Conservation (phyloP, 2,329 filamentous ascomycete genomes). For the Aspergillus phoenicis region DNA sequence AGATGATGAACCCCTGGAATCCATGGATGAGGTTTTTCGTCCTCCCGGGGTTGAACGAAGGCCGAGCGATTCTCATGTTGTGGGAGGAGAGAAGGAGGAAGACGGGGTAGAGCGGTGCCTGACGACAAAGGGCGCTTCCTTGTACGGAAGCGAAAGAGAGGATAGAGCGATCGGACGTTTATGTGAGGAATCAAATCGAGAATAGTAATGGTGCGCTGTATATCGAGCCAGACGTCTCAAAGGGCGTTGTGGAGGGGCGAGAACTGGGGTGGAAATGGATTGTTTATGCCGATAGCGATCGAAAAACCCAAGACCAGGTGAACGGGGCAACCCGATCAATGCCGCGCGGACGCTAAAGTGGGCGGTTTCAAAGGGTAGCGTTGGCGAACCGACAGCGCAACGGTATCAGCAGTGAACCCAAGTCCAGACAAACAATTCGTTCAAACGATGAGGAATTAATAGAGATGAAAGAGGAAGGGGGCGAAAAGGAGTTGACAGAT, state of each 20-base stretch:
- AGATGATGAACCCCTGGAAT: slow-evolving; percentile 58
- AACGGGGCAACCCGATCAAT: slow-evolving; percentile 30
- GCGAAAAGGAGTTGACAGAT: neutral
- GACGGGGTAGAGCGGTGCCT: slow-evolving; percentile 21
- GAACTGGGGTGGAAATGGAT: slow-evolving; percentile 16
- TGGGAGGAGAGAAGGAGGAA: slow-evolving; percentile 2
- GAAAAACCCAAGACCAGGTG: slow-evolving; percentile 21
- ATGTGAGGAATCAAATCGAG: neutral
- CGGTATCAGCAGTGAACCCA: neutral
- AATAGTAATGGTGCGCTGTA: neutral
- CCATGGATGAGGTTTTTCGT: slow-evolving; percentile 60
- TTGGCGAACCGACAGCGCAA: neutral
- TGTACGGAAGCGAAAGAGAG: slow-evolving; percentile 7
- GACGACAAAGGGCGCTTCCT: slow-evolving; percentile 16
- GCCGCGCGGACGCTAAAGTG: slow-evolving; percentile 25
- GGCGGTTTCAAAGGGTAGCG: slow-evolving; percentile 5
- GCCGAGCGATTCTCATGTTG: slow-evolving; percentile 33
- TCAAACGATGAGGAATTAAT: neutral
- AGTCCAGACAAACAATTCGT: neutral
- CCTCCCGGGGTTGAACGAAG: slow-evolving; percentile 53
- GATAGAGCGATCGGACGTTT: neutral
- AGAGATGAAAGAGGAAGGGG: neutral
- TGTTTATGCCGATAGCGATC: slow-evolving; percentile 27
- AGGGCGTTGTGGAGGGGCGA: slow-evolving; percentile 11
- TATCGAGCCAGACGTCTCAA: neutral